Evolutionary conservation across 1,139 yeast species (phyloP), one percentile per base, ranked within the genome.

Genomic region (Yamadazyma pseudoaaseri): DNA sequence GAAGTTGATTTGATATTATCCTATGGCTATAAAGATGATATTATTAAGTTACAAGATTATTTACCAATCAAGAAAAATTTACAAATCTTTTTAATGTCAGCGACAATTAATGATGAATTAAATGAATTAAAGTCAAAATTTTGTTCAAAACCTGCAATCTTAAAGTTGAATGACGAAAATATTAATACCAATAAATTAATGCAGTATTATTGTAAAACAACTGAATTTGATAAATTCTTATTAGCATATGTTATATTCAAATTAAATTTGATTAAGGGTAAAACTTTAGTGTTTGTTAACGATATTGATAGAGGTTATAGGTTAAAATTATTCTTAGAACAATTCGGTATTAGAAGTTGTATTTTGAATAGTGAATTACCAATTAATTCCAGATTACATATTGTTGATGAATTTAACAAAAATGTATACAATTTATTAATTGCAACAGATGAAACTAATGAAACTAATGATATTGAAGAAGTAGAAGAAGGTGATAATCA

Each of bases 31-130:
- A 76, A 80, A 47, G 96, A 87, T 6, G 98, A 94, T 60, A 69
- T 94, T 44, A 62, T 72, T 36, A 76, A 75, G 46, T 70, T 92
- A 42, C 74, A 83, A 11, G 69, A 70, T 16, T 74, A 65, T 43
- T 63, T 87, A 43, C 92, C 94, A 9, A 70, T 81, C 35, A 81
- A 79, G 54, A 82, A 82, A 48, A 80, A 81, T 36, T 66, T 87
- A 47, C 98, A 94, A 62, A 82, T 95, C 2, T 90, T 89, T 62
- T 67, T 94, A 46, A 92, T 92, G 97, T 86, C 96, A 58, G 99
- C 99, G 2, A 94, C 98, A 3, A 66, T 94, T 39, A 86, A 81
- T 53, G 95, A 86, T 33, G 97, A 92, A 42, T 77, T 90, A 43
- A 80, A 86, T 40, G 78, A 75, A 30, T 65, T 94, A 50, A 92